phyloP scores from a whole-genome alignment of 345 rosid species.

The Populus simonii region DNA sequence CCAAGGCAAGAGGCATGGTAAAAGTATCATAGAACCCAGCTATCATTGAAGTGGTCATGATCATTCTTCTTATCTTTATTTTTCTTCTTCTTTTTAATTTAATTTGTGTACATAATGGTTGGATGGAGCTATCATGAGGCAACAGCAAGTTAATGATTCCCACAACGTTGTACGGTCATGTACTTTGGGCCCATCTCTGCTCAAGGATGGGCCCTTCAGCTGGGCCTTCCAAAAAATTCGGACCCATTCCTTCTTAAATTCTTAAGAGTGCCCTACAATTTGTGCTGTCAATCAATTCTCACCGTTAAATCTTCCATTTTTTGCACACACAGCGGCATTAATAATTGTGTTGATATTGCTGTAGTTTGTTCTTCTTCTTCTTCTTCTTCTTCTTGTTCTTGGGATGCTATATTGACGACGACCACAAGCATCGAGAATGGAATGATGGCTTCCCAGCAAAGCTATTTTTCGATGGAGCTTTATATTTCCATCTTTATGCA shows the following conservation, averaged over 20 bases:
- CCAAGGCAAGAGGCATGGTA: neutral
- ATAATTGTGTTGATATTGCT: too few species aligned
- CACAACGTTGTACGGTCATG: neutral
- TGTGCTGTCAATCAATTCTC: too few species aligned
- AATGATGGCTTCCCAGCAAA: neutral
- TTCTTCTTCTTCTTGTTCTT: too few species aligned
- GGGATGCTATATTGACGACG: neutral
- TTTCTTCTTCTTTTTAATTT: neutral
- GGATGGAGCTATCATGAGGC: neutral
- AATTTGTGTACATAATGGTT: neutral
- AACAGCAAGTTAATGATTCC: neutral
- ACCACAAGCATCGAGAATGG: neutral
- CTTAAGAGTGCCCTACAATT: too few species aligned
- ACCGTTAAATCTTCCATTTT: too few species aligned
- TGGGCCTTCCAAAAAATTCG: too few species aligned
- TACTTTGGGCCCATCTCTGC: neutral
- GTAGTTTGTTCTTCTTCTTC: too few species aligned
- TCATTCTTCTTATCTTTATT: neutral
- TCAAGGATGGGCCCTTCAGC: neutral
- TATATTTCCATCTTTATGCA: neutral
- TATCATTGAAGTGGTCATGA: neutral
- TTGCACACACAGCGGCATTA: too few species aligned
- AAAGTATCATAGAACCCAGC: neutral
- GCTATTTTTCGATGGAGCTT: neutral
- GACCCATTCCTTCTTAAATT: too few species aligned